Evolutionary conservation across 2,329 filamentous ascomycete genomes (phyloP).

Genomic region (Nigrospora osmanthi): DNA sequence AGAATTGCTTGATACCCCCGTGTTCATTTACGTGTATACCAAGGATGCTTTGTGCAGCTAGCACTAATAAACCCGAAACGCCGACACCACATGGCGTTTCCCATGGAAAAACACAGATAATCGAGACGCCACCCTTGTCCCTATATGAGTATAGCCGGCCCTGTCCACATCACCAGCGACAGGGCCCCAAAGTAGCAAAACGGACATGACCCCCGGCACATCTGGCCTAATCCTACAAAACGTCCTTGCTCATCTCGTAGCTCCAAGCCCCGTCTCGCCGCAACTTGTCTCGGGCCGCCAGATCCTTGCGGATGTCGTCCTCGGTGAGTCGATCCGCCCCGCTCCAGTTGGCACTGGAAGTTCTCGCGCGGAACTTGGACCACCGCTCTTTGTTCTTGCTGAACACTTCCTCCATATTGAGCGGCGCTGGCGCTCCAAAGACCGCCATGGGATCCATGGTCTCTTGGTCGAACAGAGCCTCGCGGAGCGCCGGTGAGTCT

Average conservation of each 20-base stretch:
- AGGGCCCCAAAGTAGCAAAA: too few species aligned
- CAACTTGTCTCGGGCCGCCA: conserved; percentile 60
- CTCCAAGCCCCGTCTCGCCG: conserved; percentile 66
- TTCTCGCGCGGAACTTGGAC: conserved; percentile 83
- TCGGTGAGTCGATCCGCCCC: conserved; percentile 68
- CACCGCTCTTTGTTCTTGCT: conserved; percentile 77
- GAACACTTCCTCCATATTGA: conserved; percentile 97
- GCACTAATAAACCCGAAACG: too few species aligned
- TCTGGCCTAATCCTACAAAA: conserved; percentile 10
- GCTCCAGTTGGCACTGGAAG: conserved; percentile 92
- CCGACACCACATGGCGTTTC: too few species aligned
- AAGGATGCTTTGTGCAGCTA: too few species aligned
- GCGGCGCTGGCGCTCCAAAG: conserved; percentile 79
- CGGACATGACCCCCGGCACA: too few species aligned
- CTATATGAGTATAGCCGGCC: too few species aligned
- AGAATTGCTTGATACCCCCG: too few species aligned
- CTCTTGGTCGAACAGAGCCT: conserved; percentile 74
- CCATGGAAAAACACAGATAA: too few species aligned
- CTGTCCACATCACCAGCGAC: too few species aligned
- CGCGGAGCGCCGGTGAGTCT: conserved; percentile 73
- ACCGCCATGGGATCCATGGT: conserved; percentile 75
- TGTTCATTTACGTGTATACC: too few species aligned
- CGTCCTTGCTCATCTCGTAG: conserved; percentile 35
- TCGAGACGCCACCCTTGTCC: too few species aligned
- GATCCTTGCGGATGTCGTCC: conserved; percentile 64